phyloP scores from a whole-genome alignment of 306 rosid genomes.

The Quercus engelmannii region DNA sequence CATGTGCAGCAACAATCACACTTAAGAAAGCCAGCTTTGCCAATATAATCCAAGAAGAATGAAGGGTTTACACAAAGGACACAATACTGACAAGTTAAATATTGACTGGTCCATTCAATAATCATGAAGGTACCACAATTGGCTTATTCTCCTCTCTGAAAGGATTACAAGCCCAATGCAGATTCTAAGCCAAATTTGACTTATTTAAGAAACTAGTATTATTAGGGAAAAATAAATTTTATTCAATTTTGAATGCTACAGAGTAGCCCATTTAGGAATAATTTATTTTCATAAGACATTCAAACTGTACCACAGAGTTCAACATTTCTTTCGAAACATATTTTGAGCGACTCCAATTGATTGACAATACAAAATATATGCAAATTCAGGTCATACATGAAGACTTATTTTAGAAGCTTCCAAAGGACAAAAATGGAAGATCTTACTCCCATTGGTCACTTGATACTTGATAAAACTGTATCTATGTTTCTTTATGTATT shows the following conservation, averaged over 20 bases:
- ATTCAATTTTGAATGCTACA: not conserved
- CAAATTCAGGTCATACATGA: not conserved
- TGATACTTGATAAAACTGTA: not conserved
- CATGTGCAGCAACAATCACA: not conserved
- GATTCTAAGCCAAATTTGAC: not conserved
- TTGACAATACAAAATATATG: not conserved
- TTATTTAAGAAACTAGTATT: not conserved
- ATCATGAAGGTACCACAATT: not conserved
- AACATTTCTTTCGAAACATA: not conserved
- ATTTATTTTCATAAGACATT: not conserved
- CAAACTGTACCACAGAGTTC: not conserved
- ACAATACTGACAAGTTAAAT: not conserved
- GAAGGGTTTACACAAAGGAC: not conserved
- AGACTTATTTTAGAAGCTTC: not conserved
- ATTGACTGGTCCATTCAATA: not conserved
- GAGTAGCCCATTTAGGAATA: not conserved
- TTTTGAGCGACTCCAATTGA: not conserved
- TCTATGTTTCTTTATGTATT: not conserved
- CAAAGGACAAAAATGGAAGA: not conserved
- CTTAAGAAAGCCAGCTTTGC: not conserved
- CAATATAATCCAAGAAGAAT: not conserved
- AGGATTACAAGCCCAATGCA: not conserved
- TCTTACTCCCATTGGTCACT: not conserved
- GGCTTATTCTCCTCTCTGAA: not conserved
- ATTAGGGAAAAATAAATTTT: not conserved